phyloP scores from a whole-genome alignment of 2,329 filamentous ascomycete species.

The Colletotrichum sansevieriae region DNA sequence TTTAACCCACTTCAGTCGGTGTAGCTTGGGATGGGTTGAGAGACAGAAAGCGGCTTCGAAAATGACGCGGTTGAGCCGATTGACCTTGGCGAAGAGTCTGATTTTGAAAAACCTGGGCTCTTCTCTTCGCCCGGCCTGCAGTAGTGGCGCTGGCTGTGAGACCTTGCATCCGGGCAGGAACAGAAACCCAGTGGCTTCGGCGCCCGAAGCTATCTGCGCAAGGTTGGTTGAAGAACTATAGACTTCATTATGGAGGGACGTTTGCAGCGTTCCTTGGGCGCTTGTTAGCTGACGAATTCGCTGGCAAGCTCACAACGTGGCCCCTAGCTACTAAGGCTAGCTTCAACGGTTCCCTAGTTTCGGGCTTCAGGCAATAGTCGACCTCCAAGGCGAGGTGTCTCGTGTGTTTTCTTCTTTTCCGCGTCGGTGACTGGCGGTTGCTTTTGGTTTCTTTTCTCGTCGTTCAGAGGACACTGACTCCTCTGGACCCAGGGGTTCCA shows the following conservation, averaged over 20 bases:
- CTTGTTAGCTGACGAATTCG: background rate
- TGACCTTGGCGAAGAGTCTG: constrained; percentile 2
- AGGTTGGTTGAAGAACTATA: background rate
- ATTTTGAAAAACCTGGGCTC: background rate
- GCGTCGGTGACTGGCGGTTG: background rate
- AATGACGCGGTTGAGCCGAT: constrained; percentile 11
- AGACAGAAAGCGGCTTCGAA: constrained; percentile 22
- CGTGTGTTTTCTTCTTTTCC: background rate
- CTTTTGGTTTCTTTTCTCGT: constrained; percentile 19
- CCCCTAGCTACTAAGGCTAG: constrained; percentile 6
- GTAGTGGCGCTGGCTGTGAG: constrained; percentile 9
- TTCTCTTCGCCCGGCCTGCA: background rate
- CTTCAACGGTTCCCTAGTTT: constrained; percentile 15
- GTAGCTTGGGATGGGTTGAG: constrained; percentile 3
- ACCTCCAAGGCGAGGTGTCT: constrained; percentile 1
- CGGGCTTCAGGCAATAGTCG: background rate
- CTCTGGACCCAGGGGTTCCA: constrained; percentile 5
- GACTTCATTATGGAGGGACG: background rate
- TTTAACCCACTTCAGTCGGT: constrained; percentile 1
- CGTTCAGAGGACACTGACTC: background rate
- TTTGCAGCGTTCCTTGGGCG: background rate
- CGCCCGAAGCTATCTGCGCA: background rate
- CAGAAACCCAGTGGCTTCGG: background rate
- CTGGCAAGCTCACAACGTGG: background rate
- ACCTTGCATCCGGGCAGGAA: background rate